Percentiles rank a stretch among this genome's conserved stretches.
These are phyloP conservation scores for Camelina hispida DNA, from an alignment of 345 rosid genomes.

Conservation along the genomic window DNA sequence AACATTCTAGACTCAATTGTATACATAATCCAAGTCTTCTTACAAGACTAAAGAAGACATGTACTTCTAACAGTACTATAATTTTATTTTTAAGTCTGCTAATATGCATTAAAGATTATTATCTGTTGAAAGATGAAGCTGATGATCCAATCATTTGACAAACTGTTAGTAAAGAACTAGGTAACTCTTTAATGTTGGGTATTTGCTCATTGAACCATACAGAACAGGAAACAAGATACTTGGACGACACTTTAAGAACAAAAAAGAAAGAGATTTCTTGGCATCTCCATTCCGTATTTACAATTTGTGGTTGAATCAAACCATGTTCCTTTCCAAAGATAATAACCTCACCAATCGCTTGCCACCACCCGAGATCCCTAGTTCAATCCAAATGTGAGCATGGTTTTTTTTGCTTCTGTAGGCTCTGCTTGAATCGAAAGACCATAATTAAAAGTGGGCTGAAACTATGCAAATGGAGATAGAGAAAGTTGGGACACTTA, in stretches of 20 bases:
- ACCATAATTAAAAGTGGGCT: constrained; percentile 11
- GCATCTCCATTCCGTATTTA: constrained; percentile 41
- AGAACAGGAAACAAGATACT: too few species aligned
- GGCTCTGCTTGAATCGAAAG: constrained; percentile 29
- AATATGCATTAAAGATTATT: neutral
- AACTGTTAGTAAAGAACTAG: constrained; percentile 4
- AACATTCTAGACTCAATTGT: too few species aligned
- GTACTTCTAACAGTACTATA: too few species aligned
- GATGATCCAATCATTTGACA: neutral
- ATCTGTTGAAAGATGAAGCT: neutral
- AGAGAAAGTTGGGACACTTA: constrained; percentile 11
- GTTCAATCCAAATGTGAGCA: constrained; percentile 31
- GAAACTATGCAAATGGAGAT: neutral
- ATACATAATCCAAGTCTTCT: neutral
- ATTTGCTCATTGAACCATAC: too few species aligned
- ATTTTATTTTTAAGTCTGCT: neutral
- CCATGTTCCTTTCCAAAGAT: constrained; percentile 28
- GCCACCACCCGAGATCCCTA: constrained; percentile 31
- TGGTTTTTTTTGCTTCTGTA: constrained; percentile 1
- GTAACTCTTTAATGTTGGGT: constrained; percentile 13
- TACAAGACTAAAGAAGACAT: neutral
- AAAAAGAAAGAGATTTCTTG: constrained; percentile 17
- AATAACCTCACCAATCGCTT: constrained; percentile 31
- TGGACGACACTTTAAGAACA: constrained; percentile 3
- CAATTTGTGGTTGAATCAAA: constrained; percentile 34